phyloP scores from a whole-genome alignment of 2,329 filamentous ascomycete genomes.

The Botrytis byssoidea region DNA sequence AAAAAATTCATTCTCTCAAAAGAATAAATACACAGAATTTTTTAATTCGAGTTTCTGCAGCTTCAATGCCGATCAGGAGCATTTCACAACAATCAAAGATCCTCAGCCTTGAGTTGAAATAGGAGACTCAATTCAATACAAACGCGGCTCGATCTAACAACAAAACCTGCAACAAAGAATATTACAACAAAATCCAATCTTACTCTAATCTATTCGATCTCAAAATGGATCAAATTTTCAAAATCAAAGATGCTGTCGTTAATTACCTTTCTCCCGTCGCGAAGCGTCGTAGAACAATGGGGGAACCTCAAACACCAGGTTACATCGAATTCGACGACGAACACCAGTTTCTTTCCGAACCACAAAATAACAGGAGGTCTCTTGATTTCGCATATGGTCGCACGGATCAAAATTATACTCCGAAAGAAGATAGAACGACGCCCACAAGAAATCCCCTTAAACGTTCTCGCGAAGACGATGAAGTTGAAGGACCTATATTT shows the following conservation, averaged over 20 bases:
- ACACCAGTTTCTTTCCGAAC: constrained; percentile 27
- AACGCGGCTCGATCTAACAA: background rate
- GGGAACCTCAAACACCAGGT: constrained; percentile 28
- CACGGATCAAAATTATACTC: constrained; percentile 26
- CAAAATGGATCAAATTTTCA: constrained; percentile 35
- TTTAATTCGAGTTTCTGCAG: background rate
- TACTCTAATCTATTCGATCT: background rate
- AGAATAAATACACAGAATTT: background rate
- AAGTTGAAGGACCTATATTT: constrained; percentile 21
- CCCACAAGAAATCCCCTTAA: constrained; percentile 30
- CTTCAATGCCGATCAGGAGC: background rate
- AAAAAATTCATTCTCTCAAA: background rate
- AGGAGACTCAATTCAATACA: background rate
- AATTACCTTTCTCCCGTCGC: constrained; percentile 34
- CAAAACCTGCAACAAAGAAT: background rate
- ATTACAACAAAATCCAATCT: background rate
- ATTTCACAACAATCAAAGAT: background rate
- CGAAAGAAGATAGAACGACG: constrained; percentile 23
- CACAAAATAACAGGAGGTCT: constrained; percentile 24
- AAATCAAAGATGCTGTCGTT: constrained; percentile 34
- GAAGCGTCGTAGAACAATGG: constrained; percentile 38
- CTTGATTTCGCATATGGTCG: constrained; percentile 22
- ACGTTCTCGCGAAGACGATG: constrained; percentile 31
- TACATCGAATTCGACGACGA: constrained; percentile 21
- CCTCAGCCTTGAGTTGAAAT: constrained; percentile 20